Evolutionary conservation across 495 filamentous ascomycete species (phyloP), one percentile per base, ranked within the genome.

Genomic region (Aspergillus indologenus): DNA sequence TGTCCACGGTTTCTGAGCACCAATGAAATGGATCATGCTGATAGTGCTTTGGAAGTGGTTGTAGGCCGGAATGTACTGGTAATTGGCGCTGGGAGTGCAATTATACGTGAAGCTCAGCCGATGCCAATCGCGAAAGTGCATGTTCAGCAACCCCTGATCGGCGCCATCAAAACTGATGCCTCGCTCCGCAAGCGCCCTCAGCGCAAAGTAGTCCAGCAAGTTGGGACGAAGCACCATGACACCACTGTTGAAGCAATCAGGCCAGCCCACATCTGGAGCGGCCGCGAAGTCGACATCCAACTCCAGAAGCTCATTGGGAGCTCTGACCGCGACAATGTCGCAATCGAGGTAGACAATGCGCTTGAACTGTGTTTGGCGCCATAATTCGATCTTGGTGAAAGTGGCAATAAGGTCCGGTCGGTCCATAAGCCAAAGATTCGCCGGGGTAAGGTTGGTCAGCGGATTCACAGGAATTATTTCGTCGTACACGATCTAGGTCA

Each of bases 151-250:
- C 18, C 94, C 94, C 72, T 99, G 94, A 66, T 99, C 94, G 34
- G 95, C 94, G 22, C 94, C 95, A 74, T 99, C 94, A 65, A 99
- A 99, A 64, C 91, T 96, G 69, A 90, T 89, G 51, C 91, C 92
- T 34, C 87, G 76, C 60, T 91, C 82, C 24, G 95, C 92, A 71
- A 97, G 82, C 51, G 89, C 88, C 59, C 84, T 79, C 65, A 99
- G 79, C 22, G 91, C 88, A 67, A 88, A 87, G 71, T 94, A 96
- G 58, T 95, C 92, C 54, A 87, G 87, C 81, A 90, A 75, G 71
- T 96, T 90, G 18, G 94, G 94, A 23, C 83, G 87, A 46, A 98
- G 72, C 45, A 89, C 90, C 90, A 99, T 94, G 52, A 99, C 81
- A 58, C 94, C 94, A 47, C 90, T 92, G 76, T 99, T 99, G 82